Base-by-base conservation (phyloP, 371 early-diverging fungal species). In the Lichtheimia hyalospora region DNA sequence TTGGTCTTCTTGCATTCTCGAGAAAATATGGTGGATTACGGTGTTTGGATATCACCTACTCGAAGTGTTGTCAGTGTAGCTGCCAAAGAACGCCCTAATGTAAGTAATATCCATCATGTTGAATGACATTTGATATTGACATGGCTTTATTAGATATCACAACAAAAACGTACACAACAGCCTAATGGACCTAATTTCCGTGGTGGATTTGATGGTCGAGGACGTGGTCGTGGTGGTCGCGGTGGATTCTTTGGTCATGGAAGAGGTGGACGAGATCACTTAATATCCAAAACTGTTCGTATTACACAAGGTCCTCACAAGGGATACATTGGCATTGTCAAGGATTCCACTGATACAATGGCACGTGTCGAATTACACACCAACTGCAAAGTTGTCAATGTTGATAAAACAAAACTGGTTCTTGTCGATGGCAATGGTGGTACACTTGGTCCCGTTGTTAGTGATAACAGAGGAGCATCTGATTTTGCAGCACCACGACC, bases 271-370 rank as follows among this genome's bases (percentile, higher is more conserved):
- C 81, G 90, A 28, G 96, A 99, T 70, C 92, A 90, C 23, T 67
- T 97, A 34, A 74, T 97, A 10, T 87, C 89, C 49, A 90, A 94
- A 68, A 93, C 93, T 0, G 99, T 99, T 0, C 87, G 86, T 40
- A 92, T 98, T 52, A 86, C 83, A 3, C 83, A 88, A 46, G 99
- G 99, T 6, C 92, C 94, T 14, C 96, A 93, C 81, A 99, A 99
- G 73, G 99, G 99, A 12, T 97, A 96, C 70, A 73, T 92, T 25
- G 99, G 99, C 51, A 92, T 96, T 53, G 96, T 99, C 34, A 97
- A 97, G 68, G 97, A 97, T 53, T 82, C 90, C 0, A 85, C 87
- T 1, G 89, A 84, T 59, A 75, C 74, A 7, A 84, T 82, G 59
- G 96, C 90, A 1, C 86, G 98, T 42, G 92, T 99, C 3, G 98